These are phyloP conservation scores for Amanita pseudoporphyria DNA, from an alignment of 768 basidiomycete species.

Conservation along the genomic window DNA sequence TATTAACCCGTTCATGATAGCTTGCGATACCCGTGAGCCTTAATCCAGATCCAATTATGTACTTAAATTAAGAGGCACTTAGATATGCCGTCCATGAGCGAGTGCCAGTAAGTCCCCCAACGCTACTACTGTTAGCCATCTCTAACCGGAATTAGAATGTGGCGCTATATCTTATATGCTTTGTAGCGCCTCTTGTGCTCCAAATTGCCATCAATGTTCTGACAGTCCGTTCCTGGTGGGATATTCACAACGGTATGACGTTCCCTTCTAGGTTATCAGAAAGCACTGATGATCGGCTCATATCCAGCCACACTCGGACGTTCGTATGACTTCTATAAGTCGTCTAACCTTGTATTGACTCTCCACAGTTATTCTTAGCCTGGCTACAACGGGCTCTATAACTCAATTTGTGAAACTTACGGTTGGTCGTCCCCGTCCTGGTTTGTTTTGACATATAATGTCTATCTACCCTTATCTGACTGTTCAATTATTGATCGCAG, in stretches of 20 bases:
- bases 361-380: slow-evolving; percentile 54
- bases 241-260: slow-evolving; percentile 59
- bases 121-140: slow-evolving; percentile 8
- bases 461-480: not conserved
- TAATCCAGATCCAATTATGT: not conserved
- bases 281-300: slow-evolving; percentile 4
- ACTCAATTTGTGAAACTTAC: slow-evolving; percentile 83
- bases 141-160: slow-evolving; percentile 23
- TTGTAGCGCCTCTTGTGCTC: slow-evolving; percentile 60
- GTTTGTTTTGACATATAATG: slow-evolving; percentile 22
- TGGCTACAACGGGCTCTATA: slow-evolving; percentile 56
- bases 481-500: slow-evolving; percentile 13
- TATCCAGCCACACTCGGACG: slow-evolving; percentile 32
- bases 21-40: slow-evolving; percentile 30
- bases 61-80: slow-evolving; percentile 1
- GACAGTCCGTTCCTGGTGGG: slow-evolving; percentile 82
- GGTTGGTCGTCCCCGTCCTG: slow-evolving; percentile 86
- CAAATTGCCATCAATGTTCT: slow-evolving; percentile 61
- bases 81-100: slow-evolving; percentile 72
- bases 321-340: slow-evolving; percentile 14
- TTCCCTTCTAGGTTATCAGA: slow-evolving; percentile 12
- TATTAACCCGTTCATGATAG: slow-evolving; percentile 14
- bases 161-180: slow-evolving; percentile 41
- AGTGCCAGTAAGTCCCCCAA: slow-evolving; percentile 46
- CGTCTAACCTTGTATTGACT: not conserved